Base-by-base conservation (phyloP, 768 basidiomycete species). In the Mycena belliarum region DNA sequence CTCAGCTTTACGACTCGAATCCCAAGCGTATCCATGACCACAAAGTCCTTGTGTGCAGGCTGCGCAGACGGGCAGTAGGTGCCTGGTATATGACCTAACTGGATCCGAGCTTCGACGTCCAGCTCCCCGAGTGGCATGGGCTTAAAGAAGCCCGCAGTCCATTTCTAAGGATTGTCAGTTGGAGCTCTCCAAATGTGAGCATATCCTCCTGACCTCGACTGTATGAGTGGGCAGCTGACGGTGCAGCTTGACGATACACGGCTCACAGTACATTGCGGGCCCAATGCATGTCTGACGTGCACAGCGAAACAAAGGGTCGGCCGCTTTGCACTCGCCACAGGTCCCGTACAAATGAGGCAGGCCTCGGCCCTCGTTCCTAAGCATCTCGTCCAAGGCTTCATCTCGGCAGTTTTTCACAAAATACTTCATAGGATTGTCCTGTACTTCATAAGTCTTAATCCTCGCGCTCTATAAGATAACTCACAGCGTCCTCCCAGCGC, bases 181-280 rank as follows among this genome's bases (percentile, higher is more conserved):
- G n/a, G 12, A 16, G 6, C 15, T 18, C n/a, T 14, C n/a, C 6
- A 14, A 10, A 46, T 16, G 38, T 9, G 45, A 8, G 14, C 2
- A 16, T 43, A 15, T n/a, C n/a, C n/a, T 42, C n/a, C n/a, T n/a
- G n/a, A 60, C 59, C 53, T 60, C 59, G 16, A 60, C 11, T 12
- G 16, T 26, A 38, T 60, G 59, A 2, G 54, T 42, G 6, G 59
- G 59, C 8, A 40, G 21, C 16, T 40, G 38, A 4, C 21, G 1
- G 29, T 60, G 59, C 21, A 37, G 1, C 18, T 49, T 53, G n/a
- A 49, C 46, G 42, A 55, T 32, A 24, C 59, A 60, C 26, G 37
- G 14, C 37, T n/a, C n/a, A n/a, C n/a, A n/a, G n/a, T n/a, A n/a
- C n/a, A n/a, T n/a, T n/a, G n/a, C n/a, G n/a, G n/a, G n/a, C n/a